Base-by-base conservation (phyloP, 805 yeast genomes). In the Candida khao-thaluensis region DNA sequence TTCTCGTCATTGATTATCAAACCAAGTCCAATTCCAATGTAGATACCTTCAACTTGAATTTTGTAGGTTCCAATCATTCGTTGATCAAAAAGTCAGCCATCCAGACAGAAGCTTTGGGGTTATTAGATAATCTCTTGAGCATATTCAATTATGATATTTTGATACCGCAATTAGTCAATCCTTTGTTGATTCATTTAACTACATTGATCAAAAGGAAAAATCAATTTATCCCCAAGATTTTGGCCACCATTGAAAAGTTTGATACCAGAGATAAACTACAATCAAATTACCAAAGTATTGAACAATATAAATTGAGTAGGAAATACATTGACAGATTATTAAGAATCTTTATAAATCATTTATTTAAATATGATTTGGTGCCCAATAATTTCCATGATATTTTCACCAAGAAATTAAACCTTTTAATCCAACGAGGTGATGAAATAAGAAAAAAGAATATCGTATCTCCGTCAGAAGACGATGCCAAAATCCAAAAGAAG, bases 151-250 rank as follows among this genome's bases (percentile, higher is more conserved):
- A 73, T 23, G 84, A 79, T 60, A 69, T 80, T 35, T 46, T 69
- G 32, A 69, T 82, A 9, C 48, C 69, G 1, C 77, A 84, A 4
- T 49, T 79, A 2, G 75, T 85, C 37, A 75, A 87, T 11, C 85
- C 95, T 5, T 70, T 85, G 0, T 59, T 88, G 18, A 79, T 85
- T 50, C 79, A 81, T 36, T 62, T 83, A 15, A 68, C 84, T 5
- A 68, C 77, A 11, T 60, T 93, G 25, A 72, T 85, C 47, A 81
- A 79, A 49, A 69, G 78, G 22, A 77, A 95, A 51, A 82, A 87
- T 2, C 79, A 76, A 36, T 69, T 75, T 31, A 63, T 78, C 2
- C 66, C 73, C 21, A 76, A 76, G 40, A 77, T 90, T 9, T 62
- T 86, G 17, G 65, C 73, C 14, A 72, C 74, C 10, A 60, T 89